A percentile compares a stretch with the other conserved stretches of the same genome.
Conservation (phyloP, 2,329 filamentous ascomycete species). For the Fusarium sp. region DNA sequence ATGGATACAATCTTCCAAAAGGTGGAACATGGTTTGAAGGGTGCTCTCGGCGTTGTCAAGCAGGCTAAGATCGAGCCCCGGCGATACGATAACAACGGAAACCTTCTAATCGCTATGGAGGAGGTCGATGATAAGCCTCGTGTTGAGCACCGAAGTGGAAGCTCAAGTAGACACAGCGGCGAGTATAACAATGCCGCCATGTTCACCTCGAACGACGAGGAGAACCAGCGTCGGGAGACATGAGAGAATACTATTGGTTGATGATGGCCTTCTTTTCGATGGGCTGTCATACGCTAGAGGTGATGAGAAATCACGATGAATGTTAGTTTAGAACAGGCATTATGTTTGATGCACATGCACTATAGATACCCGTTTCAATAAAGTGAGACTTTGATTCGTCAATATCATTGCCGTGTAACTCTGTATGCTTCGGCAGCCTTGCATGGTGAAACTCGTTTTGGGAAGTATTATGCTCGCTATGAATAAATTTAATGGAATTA, state of each 20-base stretch:
- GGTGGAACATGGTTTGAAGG: slow-evolving; percentile 56
- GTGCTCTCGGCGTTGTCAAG: slow-evolving; percentile 53
- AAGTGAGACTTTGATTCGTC: not conserved
- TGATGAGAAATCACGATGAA: not conserved
- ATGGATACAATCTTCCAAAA: slow-evolving; percentile 75
- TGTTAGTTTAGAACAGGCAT: not conserved
- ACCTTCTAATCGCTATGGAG: slow-evolving; percentile 63
- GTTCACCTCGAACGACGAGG: slow-evolving; percentile 51
- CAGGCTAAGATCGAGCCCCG: slow-evolving; percentile 61
- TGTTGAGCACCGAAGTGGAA: slow-evolving; percentile 47
- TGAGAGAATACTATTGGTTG: not conserved
- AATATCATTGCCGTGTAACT: slow-evolving; percentile 1
- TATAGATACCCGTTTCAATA: slow-evolving; percentile 32
- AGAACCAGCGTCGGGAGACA: slow-evolving; percentile 48
- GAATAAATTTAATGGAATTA: not conserved
- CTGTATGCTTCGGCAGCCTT: slow-evolving; percentile 1
- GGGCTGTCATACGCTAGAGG: slow-evolving; percentile 1
- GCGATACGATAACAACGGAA: slow-evolving; percentile 70
- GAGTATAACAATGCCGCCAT: slow-evolving; percentile 41
- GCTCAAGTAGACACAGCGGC: slow-evolving; percentile 43
- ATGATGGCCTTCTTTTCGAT: not conserved
- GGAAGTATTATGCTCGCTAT: not conserved
- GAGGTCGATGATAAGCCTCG: slow-evolving; percentile 55
- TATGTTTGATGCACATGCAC: slow-evolving; percentile 5
- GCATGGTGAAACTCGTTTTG: slow-evolving; percentile 17